Evolutionary conservation across 345 rosid genomes (phyloP).

Genomic region (Luvunga scandens): DNA sequence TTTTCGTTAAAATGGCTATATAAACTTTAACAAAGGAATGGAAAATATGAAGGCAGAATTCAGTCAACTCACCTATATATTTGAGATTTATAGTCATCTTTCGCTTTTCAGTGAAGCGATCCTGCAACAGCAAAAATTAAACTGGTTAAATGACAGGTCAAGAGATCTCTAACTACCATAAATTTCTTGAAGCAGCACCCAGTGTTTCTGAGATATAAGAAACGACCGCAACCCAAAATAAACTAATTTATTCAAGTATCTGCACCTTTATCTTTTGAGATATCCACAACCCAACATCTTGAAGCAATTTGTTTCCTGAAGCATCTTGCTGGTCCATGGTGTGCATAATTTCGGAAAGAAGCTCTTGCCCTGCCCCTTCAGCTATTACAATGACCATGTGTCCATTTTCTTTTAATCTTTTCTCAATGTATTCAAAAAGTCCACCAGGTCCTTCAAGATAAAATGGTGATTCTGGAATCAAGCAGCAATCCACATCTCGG

Average conservation of each 20-base stretch:
- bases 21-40: background rate
- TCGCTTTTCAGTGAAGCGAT: constrained; percentile 33
- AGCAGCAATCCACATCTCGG: constrained; percentile 65
- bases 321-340: constrained; percentile 38
- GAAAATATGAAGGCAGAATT: background rate
- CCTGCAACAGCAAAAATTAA: constrained; percentile 33
- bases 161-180: background rate
- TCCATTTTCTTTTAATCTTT: constrained; percentile 47
- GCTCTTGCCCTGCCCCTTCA: constrained; percentile 71
- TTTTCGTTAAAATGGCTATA: background rate
- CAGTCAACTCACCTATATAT: constrained; percentile 42
- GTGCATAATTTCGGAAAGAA: constrained; percentile 29
- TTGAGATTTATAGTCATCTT: constrained; percentile 60
- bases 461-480: constrained; percentile 64
- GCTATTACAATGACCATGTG: constrained; percentile 70
- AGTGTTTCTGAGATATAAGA: background rate
- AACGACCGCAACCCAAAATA: background rate
- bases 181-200: background rate
- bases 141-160: background rate
- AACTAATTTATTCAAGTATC: background rate
- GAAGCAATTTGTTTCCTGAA: constrained; percentile 54
- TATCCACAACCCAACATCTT: constrained; percentile 52
- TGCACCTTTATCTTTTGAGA: constrained; percentile 50
- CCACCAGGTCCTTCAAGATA: constrained; percentile 66
- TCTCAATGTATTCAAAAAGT: constrained; percentile 45